These are phyloP conservation scores for Babesia gibsoni DNA, from an alignment of 169 alveolate species.

Conservation along the genomic window DNA sequence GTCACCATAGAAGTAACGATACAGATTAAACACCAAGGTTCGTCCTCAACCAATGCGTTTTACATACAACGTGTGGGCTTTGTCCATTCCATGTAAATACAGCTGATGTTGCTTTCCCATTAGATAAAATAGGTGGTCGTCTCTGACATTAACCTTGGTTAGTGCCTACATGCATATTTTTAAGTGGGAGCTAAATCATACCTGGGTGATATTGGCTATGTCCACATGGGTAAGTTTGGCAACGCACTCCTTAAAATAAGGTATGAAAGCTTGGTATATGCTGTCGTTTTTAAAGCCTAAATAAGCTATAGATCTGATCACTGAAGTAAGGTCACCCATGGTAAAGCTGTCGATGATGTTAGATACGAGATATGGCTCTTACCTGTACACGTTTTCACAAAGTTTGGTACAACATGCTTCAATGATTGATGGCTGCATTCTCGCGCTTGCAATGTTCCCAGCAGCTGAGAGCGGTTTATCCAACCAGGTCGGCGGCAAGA, in stretches of 20 bases:
- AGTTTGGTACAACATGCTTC: conserved; percentile 45
- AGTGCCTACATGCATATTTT: conserved; percentile 13
- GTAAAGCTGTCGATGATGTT: conserved; percentile 9
- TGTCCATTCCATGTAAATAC: conserved; percentile 26
- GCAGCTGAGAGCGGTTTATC: conserved; percentile 20
- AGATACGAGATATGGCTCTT: not conserved
- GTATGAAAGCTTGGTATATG: conserved; percentile 48
- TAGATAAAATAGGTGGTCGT: conserved; percentile 46
- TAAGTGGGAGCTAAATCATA: not conserved
- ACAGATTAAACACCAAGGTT: not conserved
- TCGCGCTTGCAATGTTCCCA: conserved; percentile 1
- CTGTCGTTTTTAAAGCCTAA: conserved; percentile 53
- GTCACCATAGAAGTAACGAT: not conserved
- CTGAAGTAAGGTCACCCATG: conserved; percentile 41
- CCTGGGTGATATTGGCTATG: conserved; percentile 61
- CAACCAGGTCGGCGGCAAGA: conserved; percentile 47
- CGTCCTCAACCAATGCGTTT: conserved; percentile 59
- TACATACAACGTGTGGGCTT: conserved; percentile 40
- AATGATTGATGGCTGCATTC: conserved; percentile 30
- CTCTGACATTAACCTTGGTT: conserved; percentile 40
- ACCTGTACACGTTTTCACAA: conserved; percentile 59
- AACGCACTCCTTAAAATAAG: conserved; percentile 38
- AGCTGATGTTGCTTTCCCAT: conserved; percentile 61
- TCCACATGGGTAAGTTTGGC: conserved; percentile 3
- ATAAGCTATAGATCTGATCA: conserved; percentile 58